A percentile compares a stretch with the other conserved stretches of the same genome.
These are phyloP conservation scores for Quercus lobata DNA, from an alignment of 331 rosid species.

Conservation along the genomic window DNA sequence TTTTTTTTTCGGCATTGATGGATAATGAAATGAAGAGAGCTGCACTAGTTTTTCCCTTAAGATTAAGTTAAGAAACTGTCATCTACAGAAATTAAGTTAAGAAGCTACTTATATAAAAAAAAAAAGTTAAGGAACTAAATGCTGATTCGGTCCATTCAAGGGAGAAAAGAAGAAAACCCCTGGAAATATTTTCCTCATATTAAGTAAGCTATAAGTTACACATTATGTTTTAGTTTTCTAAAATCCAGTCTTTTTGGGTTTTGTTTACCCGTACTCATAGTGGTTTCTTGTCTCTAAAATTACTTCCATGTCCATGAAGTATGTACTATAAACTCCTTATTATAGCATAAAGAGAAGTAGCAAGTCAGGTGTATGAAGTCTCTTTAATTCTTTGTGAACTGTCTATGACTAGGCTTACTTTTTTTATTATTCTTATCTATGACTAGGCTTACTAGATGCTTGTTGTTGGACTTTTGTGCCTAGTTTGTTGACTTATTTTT, in stretches of 20 bases:
- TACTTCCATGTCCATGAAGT: too few species aligned
- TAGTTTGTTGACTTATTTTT: not conserved
- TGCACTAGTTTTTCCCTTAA: not conserved
- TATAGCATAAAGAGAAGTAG: not conserved
- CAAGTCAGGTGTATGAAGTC: not conserved
- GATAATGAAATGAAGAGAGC: not conserved
- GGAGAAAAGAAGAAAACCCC: not conserved
- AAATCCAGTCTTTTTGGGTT: too few species aligned
- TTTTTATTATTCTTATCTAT: too few species aligned
- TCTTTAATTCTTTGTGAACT: not conserved
- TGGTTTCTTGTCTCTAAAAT: too few species aligned
- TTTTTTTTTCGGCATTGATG: conserved; percentile 12
- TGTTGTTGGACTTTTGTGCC: not conserved
- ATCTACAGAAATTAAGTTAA: too few species aligned
- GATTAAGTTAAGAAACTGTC: not conserved
- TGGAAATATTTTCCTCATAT: too few species aligned
- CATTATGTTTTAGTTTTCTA: too few species aligned
- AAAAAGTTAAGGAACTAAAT: not conserved
- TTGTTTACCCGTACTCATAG: too few species aligned
- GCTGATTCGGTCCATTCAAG: not conserved
- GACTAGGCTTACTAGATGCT: not conserved
- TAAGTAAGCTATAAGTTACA: too few species aligned
- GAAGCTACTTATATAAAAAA: too few species aligned
- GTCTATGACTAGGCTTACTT: not conserved
- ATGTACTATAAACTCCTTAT: not conserved